Base-by-base conservation (phyloP, 208 protist genomes). In the Acanthamoeba sp. region DNA sequence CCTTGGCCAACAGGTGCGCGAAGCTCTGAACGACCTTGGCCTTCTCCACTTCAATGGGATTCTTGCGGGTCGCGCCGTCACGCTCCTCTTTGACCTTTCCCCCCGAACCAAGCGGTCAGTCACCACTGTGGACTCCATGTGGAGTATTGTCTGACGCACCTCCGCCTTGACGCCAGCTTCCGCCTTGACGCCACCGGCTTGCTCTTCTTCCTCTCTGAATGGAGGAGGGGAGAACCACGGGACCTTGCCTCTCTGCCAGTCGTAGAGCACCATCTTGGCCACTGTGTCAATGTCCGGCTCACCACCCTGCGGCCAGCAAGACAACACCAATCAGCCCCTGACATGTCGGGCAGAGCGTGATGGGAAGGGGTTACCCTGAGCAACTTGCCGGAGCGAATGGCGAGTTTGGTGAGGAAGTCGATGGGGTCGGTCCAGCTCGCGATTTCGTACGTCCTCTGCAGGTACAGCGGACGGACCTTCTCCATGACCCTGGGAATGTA, bases 381-480 rank as follows among this genome's bases (percentile, higher is more conserved):
- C 55, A 99, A 95, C 93, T 99, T 99, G 42, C 99, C 99, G 42
- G 97, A 96, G 27, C 98, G 97, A 34, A 96, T 96, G 1, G 99
- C 99, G 12, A 99, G 89, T 95, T 99, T 96, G n/a, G 98, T 97
- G 18, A 99, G 96, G 96, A 99, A 99, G 94, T 99, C 99, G 76
- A 98, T 97, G 69, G 97, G 95, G 91, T 99, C 98, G 16, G 88
- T 96, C 98, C 98, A 99, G 50, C 98, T 94, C 20, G 95, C 87
- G 42, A 99, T 98, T 42, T 98, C 97, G 95, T 99, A 99, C 0
- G 98, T 99, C 38, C 98, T 94, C 22, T 96, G 76, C n/a, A 99
- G 94, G 95, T 99, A 99, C 88, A 99, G 97, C 16, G 95, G 90
- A 94, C 99, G 99, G 10, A 99, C 98, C 93, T 99, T 98, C 48